Evolutionary conservation across 768 basidiomycete genomes (phyloP), one percentile per base, ranked within the genome.

Genomic region (Rhodotorula toruloides): DNA sequence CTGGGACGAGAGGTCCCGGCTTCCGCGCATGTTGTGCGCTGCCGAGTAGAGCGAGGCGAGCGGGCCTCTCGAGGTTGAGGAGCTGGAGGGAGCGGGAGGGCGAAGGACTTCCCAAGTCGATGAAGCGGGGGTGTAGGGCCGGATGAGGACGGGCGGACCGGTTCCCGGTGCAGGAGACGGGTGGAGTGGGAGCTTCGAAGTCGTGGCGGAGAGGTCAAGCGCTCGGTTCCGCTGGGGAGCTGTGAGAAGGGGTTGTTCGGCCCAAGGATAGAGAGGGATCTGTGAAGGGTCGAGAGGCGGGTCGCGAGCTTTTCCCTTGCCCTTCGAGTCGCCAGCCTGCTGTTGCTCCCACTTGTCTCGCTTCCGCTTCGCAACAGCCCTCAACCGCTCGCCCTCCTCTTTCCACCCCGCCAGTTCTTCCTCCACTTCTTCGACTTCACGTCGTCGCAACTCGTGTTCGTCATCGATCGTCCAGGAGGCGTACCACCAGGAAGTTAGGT

Each of bases 401-500:
- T 31, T 7, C 64, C 61, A 66, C n/a, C 14, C 47, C n/a, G 32
- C 36, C 34, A 68, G 29, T 39, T 72, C 63, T 16, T 36, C 37
- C 6, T 68, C 67, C 17, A 72, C 67, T 12, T 62, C 56, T 6
- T 16, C 43, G n/a, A 57, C 49, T 27, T 22, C 36, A 16, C 54
- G 37, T 2, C 67, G 50, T 21, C 25, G 16, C n/a, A 67, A 75
- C 9, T 54, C 58, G 10, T 40, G 37, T 1, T 25, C 50, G 34
- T 62, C 57, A 4, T 84, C 81, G 70, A 90, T 39, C 25, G 72
- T 87, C 77, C 87, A 96, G 1, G 81, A 78, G 43, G 81, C 79
- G 17, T 82, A 80, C 93, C 94, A 99, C 93, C 94, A 98, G 19
- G 83, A 82, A 29, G 82, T 82, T 14, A 98, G 84, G 47, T 84